Conservation (phyloP, 78 protist species). For the Speleostelium caveatum region DNA sequence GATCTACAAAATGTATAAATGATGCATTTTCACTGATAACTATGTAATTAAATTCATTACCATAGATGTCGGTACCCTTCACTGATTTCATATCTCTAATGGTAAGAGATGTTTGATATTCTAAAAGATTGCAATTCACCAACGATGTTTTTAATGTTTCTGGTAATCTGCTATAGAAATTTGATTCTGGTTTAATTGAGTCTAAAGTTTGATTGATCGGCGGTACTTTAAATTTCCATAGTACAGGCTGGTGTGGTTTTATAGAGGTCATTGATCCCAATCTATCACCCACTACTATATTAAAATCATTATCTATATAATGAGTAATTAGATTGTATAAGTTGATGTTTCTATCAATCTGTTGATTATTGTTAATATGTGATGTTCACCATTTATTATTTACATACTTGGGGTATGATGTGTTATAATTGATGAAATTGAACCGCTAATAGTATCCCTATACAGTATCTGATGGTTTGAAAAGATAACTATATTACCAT, state of each 20-base stretch:
- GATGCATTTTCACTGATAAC: slow-evolving; percentile 15
- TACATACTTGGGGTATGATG: slow-evolving; percentile 39
- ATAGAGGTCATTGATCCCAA: slow-evolving; percentile 34
- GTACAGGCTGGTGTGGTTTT: slow-evolving; percentile 55
- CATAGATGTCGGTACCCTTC: neutral
- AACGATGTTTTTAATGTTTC: neutral
- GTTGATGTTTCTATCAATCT: neutral
- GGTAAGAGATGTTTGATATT: neutral
- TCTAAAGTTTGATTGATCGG: neutral
- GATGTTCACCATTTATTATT: neutral
- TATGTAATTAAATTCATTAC: slow-evolving; percentile 23
- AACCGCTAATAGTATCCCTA: slow-evolving; percentile 29
- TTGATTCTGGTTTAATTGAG: neutral
- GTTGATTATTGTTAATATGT: no score
- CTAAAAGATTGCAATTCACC: neutral
- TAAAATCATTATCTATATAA: slow-evolving; percentile 34
- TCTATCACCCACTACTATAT: slow-evolving; percentile 58
- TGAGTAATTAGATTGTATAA: no score
- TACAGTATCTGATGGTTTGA: slow-evolving; percentile 74
- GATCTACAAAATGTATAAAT: slow-evolving; percentile 42
- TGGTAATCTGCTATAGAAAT: neutral
- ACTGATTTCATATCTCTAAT: slow-evolving; percentile 30
- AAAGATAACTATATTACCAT: slow-evolving; percentile 57
- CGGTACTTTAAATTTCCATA: slow-evolving; percentile 58
- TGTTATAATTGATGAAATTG: slow-evolving; percentile 25